Conservation (phyloP, 306 rosid genomes). For the Cucurbita moschata region DNA sequence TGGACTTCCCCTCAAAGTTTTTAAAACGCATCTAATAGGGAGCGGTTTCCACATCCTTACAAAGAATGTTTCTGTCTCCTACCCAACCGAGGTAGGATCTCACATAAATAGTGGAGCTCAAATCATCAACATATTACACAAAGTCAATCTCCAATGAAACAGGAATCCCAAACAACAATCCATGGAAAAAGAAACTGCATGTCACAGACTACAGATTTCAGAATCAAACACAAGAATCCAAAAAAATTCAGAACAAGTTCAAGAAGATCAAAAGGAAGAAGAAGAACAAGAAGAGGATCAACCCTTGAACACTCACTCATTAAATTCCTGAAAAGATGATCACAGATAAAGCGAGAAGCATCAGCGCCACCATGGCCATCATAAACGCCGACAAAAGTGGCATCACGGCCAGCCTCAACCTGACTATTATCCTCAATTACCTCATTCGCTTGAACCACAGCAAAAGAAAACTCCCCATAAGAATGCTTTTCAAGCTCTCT, state of each 20-base stretch:
- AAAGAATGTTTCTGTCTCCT: too few species aligned
- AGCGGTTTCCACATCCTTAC: too few species aligned
- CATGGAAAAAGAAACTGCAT: not conserved
- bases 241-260: not conserved
- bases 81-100: too few species aligned
- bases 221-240: not conserved
- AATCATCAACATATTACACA: not conserved
- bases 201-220: not conserved
- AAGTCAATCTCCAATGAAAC: not conserved
- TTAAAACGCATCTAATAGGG: too few species aligned
- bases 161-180: not conserved
- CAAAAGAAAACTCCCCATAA: constrained; percentile 63
- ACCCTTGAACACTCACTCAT: constrained; percentile 33
- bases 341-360: constrained; percentile 46
- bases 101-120: not conserved
- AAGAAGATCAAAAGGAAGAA: not conserved
- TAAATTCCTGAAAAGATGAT: constrained; percentile 44
- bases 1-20: too few species aligned
- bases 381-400: constrained; percentile 68
- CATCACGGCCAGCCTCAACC: constrained; percentile 57
- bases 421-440: constrained; percentile 70
- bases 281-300: not conserved
- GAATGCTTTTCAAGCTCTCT: constrained; percentile 55
- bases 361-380: constrained; percentile 89
- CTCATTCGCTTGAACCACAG: constrained; percentile 74